Percentiles rank a stretch among this genome's conserved stretches.
Evolutionary conservation across 805 yeast species (phyloP).

Genomic region (Lachancea meyersii): DNA sequence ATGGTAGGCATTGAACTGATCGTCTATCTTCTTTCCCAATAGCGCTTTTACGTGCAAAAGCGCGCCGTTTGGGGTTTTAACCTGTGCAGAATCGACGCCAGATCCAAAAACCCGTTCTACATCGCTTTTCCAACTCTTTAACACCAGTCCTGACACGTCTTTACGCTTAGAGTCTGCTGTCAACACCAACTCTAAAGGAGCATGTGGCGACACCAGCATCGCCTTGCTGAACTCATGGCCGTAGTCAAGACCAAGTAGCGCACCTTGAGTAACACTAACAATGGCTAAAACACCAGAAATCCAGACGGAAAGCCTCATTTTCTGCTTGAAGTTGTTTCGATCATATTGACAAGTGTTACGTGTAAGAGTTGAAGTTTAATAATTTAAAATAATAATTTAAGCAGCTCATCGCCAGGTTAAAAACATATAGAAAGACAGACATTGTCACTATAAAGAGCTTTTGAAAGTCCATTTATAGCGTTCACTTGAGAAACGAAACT

Average conservation of each 20-base stretch:
- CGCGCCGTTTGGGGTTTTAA: slow-evolving; percentile 69
- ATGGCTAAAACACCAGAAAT: neutral
- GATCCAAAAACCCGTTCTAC: slow-evolving; percentile 75
- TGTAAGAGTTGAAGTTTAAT: neutral
- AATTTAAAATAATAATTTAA: too few species aligned
- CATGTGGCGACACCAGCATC: slow-evolving; percentile 82
- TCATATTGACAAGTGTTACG: neutral
- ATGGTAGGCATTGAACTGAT: slow-evolving; percentile 42
- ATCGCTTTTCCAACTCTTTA: slow-evolving; percentile 43
- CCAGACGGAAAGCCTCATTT: neutral
- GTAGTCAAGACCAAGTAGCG: slow-evolving; percentile 72
- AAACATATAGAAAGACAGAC: neutral
- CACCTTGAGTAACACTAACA: neutral
- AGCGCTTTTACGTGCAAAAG: slow-evolving; percentile 62
- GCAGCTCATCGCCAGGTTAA: neutral
- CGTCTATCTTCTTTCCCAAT: slow-evolving; percentile 56
- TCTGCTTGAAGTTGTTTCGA: neutral
- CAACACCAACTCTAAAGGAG: slow-evolving; percentile 78
- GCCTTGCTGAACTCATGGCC: slow-evolving; percentile 88
- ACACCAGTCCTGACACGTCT: slow-evolving; percentile 72
- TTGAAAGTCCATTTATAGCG: neutral
- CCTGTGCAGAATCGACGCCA: slow-evolving; percentile 59
- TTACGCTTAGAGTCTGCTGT: slow-evolving; percentile 90
- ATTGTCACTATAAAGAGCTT: neutral
- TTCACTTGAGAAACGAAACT: neutral